phyloP scores from a whole-genome alignment of 2,329 filamentous ascomycete genomes.

The Aspergillus sp. region DNA sequence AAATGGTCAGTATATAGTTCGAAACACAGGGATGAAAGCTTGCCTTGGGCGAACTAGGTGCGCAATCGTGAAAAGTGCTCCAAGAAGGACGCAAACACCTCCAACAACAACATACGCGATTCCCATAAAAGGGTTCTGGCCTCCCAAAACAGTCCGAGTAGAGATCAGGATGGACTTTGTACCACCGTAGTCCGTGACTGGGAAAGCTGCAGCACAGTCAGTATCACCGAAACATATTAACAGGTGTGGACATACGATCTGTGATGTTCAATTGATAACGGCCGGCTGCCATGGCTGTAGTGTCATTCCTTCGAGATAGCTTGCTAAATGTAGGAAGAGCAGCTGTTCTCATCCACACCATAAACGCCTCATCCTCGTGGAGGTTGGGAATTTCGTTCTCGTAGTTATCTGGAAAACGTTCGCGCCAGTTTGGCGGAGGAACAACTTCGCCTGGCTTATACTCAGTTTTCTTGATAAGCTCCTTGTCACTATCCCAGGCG shows the following conservation, averaged over 20 bases:
- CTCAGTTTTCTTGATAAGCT: slow-evolving; percentile 73
- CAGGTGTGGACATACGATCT: slow-evolving; percentile 67
- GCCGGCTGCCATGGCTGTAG: slow-evolving; percentile 67
- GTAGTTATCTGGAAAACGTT: slow-evolving; percentile 73
- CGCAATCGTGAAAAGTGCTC: slow-evolving; percentile 83
- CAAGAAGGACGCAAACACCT: slow-evolving; percentile 87
- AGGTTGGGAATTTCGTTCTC: slow-evolving; percentile 71
- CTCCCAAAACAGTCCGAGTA: slow-evolving; percentile 89
- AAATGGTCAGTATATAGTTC: neutral
- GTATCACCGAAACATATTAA: neutral
- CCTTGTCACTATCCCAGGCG: slow-evolving; percentile 82
- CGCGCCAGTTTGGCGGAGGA: slow-evolving; percentile 84
- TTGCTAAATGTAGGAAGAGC: slow-evolving; percentile 95
- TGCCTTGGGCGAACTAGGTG: slow-evolving; percentile 91
- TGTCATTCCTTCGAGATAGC: slow-evolving; percentile 82
- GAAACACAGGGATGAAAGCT: slow-evolving; percentile 31
- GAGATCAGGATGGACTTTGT: slow-evolving; percentile 90
- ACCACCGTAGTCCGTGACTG: slow-evolving; percentile 76
- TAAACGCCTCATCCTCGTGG: slow-evolving; percentile 78
- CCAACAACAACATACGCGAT: slow-evolving; percentile 96
- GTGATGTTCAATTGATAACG: slow-evolving; percentile 77
- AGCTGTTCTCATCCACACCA: slow-evolving; percentile 98
- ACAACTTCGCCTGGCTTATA: slow-evolving; percentile 70
- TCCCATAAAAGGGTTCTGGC: slow-evolving; percentile 91
- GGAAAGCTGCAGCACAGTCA: slow-evolving; percentile 67